Base-by-base conservation (phyloP, 2,329 filamentous ascomycete species). In the Passalora sequoiae region DNA sequence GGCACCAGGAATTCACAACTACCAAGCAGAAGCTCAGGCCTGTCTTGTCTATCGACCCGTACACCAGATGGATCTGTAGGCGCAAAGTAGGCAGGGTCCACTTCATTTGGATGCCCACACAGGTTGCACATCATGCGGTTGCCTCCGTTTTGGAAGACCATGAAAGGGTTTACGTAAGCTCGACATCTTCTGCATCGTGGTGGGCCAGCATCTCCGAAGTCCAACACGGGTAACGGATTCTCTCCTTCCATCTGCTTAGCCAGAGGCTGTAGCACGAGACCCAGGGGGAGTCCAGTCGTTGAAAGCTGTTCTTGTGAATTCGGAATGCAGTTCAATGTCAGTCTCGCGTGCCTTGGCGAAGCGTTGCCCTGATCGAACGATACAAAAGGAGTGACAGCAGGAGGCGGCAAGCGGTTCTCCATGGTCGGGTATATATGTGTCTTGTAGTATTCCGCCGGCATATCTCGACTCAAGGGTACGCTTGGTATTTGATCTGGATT, bases 121-220 rank as follows among this genome's bases (percentile, higher is more conserved):
- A 98, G 86, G 62, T 98, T 98, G 72, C 92, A 98, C 40, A 95
- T 88, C 64, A 95, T 94, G 64, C 94, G 95, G 69, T 91, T 95
- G 44, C 92, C 92, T 27, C 91, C 91, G 12, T 85, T 84, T 46
- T 85, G 80, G 75, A 98, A 98, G 62, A 89, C 86, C 92, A 98
- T 97, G 64, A 98, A 98, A 1, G 92, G 92, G 62, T 98, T 98
- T 69, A 98, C 94, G 68, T 98, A 98, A 10, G 91, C 85, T 62
- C 92, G 79, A 71, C 92, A 98, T 69, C 92, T 78, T 58, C 87
- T 81, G 68, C 92, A 98, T 64, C 92, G 80, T 16, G 92, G 92
- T 29, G 92, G 92, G 0, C 92, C 92, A 28, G 72, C 70, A 30
- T 96, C 89, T 37, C 92, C 92, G 73, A 97, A 98, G 68, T 98